These are phyloP conservation scores for Colletotrichum caudatum DNA, from an alignment of 2,329 filamentous ascomycete species.

Conservation along the genomic window DNA sequence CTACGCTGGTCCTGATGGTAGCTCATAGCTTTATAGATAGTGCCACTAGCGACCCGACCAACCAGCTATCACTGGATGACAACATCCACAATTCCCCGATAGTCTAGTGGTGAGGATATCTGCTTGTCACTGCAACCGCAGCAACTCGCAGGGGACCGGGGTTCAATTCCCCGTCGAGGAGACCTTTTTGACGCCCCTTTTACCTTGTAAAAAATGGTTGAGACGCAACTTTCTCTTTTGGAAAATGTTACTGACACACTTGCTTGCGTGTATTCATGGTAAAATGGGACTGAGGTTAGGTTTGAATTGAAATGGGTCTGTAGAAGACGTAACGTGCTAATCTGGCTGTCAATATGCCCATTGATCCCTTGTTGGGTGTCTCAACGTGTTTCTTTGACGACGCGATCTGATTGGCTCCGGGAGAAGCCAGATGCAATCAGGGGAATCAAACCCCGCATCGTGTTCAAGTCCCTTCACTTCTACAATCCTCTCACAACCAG, in stretches of 20 bases:
- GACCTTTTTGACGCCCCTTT: not conserved
- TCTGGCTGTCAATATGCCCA: too few relatives aligned
- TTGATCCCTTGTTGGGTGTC: too few relatives aligned
- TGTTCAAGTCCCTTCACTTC: too few relatives aligned
- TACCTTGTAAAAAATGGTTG: not conserved
- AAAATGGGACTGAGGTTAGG: too few relatives aligned
- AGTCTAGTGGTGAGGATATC: slow-evolving; percentile 42
- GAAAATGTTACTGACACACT: not conserved
- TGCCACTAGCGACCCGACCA: accelerated
- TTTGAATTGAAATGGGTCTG: not conserved
- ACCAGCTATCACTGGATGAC: not conserved
- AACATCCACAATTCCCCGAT: slow-evolving; percentile 20
- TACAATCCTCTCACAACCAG: too few relatives aligned
- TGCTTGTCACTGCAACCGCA: slow-evolving; percentile 16
- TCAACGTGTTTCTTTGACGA: too few relatives aligned
- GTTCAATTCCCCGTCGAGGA: slow-evolving; percentile 41
- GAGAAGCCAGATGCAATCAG: too few relatives aligned
- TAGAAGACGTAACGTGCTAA: not conserved
- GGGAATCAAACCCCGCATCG: too few relatives aligned
- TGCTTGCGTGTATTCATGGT: not conserved
- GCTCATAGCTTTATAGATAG: not conserved
- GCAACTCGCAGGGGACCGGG: slow-evolving; percentile 38
- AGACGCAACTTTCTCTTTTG: not conserved
- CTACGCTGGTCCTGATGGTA: not conserved
- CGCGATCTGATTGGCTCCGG: too few relatives aligned